Conservation (phyloP, 441 rosid species). For the Raphanus hybrid region DNA sequence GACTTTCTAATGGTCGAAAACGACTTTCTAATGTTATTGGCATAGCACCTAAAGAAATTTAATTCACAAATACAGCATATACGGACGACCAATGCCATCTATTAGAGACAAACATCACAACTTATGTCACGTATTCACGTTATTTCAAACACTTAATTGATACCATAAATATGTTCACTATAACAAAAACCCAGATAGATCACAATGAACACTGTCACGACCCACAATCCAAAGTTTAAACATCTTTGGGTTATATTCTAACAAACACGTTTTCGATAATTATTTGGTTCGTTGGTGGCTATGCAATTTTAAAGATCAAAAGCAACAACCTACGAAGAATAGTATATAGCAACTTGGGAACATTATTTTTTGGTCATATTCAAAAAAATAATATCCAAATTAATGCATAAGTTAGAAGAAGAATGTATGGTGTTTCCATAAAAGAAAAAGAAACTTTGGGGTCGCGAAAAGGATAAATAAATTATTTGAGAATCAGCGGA, state of each 20-base stretch:
- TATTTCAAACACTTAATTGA: not conserved
- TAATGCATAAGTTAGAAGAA: constrained; percentile 11
- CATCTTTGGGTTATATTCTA: not conserved
- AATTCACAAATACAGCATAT: not conserved
- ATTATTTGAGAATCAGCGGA: constrained; percentile 26
- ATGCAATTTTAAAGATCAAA: not conserved
- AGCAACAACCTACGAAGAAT: not conserved
- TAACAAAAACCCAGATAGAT: not conserved
- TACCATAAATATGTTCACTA: constrained; percentile 3
- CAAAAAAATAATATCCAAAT: constrained; percentile 9
- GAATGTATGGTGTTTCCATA: constrained; percentile 27
- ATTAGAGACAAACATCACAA: not conserved
- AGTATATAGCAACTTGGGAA: constrained; percentile 21
- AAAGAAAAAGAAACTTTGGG: constrained; percentile 34
- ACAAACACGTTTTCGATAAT: constrained; percentile 7
- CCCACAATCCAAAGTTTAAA: not conserved
- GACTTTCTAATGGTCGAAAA: not conserved
- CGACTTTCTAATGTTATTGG: not conserved
- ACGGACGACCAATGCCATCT: not conserved
- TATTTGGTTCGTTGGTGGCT: constrained; percentile 32
- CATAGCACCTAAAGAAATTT: not conserved
- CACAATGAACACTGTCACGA: not conserved
- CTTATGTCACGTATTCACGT: not conserved
- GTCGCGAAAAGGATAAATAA: constrained; percentile 16
- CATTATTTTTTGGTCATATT: not conserved